A percentile compares a stretch with the other conserved stretches of the same genome.
These are phyloP conservation scores for Pythium periplocum DNA, from an alignment of 352 stramenopile genomes.

Conservation along the genomic window DNA sequence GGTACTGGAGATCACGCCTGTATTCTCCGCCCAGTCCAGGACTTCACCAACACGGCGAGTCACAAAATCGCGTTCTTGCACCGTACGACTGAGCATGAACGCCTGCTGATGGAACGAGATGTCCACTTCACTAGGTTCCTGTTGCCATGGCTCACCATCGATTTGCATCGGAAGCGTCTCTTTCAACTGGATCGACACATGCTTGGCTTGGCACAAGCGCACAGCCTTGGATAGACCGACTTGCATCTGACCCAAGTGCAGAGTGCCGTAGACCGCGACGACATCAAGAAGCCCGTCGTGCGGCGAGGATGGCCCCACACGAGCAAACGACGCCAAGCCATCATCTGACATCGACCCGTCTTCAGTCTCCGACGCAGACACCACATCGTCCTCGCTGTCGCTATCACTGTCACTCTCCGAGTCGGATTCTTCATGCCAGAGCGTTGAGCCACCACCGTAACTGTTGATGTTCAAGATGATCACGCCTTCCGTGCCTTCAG, in stretches of 20 bases:
- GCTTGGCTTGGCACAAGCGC: slow-evolving; percentile 67
- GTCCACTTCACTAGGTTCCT: slow-evolving; percentile 73
- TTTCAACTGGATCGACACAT: slow-evolving; percentile 47
- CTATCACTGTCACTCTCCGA: slow-evolving; percentile 16
- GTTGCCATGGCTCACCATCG: slow-evolving; percentile 93
- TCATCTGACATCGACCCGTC: slow-evolving; percentile 23
- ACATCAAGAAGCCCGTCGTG: slow-evolving; percentile 93
- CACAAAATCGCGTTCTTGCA: slow-evolving; percentile 72
- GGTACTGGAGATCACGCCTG: slow-evolving; percentile 55
- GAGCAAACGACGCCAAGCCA: slow-evolving; percentile 12
- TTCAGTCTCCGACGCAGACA: slow-evolving; percentile 16
- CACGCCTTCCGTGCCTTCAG: slow-evolving; percentile 73
- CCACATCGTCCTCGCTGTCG: slow-evolving; percentile 39
- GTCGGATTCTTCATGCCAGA: slow-evolving; percentile 82
- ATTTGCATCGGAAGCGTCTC: slow-evolving; percentile 87
- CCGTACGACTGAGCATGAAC: slow-evolving; percentile 79
- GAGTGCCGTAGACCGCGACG: slow-evolving; percentile 89
- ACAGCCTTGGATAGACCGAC: slow-evolving; percentile 80
- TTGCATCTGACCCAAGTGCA: slow-evolving; percentile 94
- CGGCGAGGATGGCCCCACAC: slow-evolving; percentile 52
- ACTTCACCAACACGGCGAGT: slow-evolving; percentile 77
- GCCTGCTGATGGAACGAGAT: slow-evolving; percentile 82
- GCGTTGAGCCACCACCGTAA: slow-evolving; percentile 80
- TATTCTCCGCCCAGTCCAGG: slow-evolving; percentile 78
- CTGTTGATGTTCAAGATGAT: slow-evolving; percentile 89